These are phyloP conservation scores for Penicillium nucicola DNA, from an alignment of 495 filamentous ascomycete species.

Conservation along the genomic window DNA sequence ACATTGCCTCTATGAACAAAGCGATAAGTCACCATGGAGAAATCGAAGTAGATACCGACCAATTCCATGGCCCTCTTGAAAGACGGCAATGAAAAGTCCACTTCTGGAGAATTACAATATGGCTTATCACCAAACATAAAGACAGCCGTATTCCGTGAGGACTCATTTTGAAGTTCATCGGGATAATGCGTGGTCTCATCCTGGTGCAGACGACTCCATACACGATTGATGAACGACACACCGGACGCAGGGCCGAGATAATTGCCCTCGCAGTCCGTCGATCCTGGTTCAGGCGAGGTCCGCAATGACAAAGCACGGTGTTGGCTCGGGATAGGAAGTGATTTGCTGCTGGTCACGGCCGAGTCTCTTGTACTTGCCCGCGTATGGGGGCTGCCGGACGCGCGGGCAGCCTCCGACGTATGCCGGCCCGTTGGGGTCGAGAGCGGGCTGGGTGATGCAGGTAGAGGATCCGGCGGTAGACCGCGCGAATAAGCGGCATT, in stretches of 20 bases:
- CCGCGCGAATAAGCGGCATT: slow-evolving; percentile 44
- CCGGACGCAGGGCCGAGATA: slow-evolving; percentile 46
- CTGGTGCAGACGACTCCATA: slow-evolving; percentile 43
- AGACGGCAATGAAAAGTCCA: slow-evolving; percentile 32
- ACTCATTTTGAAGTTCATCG: slow-evolving; percentile 32
- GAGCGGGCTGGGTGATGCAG: slow-evolving; percentile 18
- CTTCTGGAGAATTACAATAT: slow-evolving; percentile 28
- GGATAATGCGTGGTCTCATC: slow-evolving; percentile 36
- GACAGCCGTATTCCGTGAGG: slow-evolving; percentile 36
- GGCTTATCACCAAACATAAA: slow-evolving; percentile 47
- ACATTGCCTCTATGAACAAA: slow-evolving; percentile 42
- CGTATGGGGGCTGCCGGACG: slow-evolving; percentile 8
- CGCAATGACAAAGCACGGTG: slow-evolving; percentile 22
- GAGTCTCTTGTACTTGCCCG: slow-evolving; percentile 7
- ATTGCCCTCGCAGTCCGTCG: slow-evolving; percentile 46
- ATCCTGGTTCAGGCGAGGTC: slow-evolving; percentile 42
- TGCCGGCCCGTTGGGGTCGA: background rate
- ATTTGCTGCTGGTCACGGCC: slow-evolving; percentile 4
- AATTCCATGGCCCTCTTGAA: slow-evolving; percentile 35
- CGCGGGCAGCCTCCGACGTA: slow-evolving; percentile 3
- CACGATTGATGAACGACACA: slow-evolving; percentile 45
- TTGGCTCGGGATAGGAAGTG: background rate
- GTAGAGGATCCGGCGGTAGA: slow-evolving; percentile 39
- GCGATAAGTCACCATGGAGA: slow-evolving; percentile 47
- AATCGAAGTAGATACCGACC: slow-evolving; percentile 43